Evolutionary conservation across 2,329 filamentous ascomycete genomes (phyloP), one percentile per base, ranked within the genome.

Genomic region (Beauveria rudraprayagi): DNA sequence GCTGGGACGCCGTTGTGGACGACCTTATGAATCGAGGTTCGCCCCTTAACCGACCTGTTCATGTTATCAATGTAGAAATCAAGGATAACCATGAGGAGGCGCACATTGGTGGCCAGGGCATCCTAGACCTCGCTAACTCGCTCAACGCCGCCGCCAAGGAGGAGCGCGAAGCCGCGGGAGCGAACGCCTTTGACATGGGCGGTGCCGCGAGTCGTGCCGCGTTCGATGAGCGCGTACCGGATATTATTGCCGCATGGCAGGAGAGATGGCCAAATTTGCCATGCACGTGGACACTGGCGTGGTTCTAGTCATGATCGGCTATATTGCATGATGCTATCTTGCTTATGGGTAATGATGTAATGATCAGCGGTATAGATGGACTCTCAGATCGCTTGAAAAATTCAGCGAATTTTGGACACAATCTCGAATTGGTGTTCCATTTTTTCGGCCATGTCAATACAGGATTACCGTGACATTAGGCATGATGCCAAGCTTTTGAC

Each of bases 61-160:
- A 99, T 71, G 91, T 99, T 61, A 96, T 99, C 79, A 99, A 99
- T 69, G 89, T 99, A 60, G 94, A 99, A 72, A 99, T 99, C 70
- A 93, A 90, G 73, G 94, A 99, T 76, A 99, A 97, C 70, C 94
- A 97, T 70, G 93, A 99, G 73, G 94, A 99, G 75, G 94, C 94
- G 0, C 81, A 93, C 24, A 83, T 97, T 2, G 94, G 94, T 10
- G 94, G 94, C 1, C 86, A 88, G 66, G 94, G 91, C 50, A 99
- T 99, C 62, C 80, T 97, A 43, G 94, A 99, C 70, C 80, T 99
- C 41, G 94, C 94, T 1, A 85, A 93, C 69, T 86, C 85, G 37
- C 77, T 99, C 63, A 97, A 97, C 70, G 83, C 84, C 19, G 90
- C 86, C 0, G 94, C 94, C 0, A 80, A 76, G 30, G 86, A 92